A percentile compares a stretch with the other conserved stretches of the same genome.
These are phyloP conservation scores for Brettanomyces custersianus DNA, from an alignment of 805 yeast species.

Conservation along the genomic window DNA sequence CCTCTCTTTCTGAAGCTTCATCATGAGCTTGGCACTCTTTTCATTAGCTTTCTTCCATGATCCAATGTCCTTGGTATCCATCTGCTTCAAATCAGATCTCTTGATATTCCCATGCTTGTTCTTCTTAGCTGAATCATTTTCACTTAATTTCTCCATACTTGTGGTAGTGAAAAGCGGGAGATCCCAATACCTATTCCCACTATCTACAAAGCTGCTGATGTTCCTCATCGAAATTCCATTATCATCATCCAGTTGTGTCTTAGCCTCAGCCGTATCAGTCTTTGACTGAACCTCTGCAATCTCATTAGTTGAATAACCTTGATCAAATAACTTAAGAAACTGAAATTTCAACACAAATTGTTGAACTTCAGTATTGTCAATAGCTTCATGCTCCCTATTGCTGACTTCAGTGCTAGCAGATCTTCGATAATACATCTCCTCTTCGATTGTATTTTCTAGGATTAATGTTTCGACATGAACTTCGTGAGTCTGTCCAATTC, in stretches of 20 bases:
- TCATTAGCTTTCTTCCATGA: not conserved
- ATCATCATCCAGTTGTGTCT: too few species aligned
- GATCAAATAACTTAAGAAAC: constrained; percentile 31
- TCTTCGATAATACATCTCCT: constrained; percentile 46
- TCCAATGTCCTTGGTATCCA: not conserved
- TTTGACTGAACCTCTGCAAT: constrained; percentile 1
- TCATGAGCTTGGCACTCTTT: constrained; percentile 4
- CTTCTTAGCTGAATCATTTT: constrained; percentile 13
- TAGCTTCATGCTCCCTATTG: constrained; percentile 28
- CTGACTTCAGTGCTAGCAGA: constrained; percentile 11
- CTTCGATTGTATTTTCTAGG: constrained; percentile 54
- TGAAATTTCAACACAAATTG: constrained; percentile 42
- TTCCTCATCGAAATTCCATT: constrained; percentile 12
- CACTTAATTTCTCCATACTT: constrained; percentile 21
- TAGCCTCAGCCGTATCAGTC: too few species aligned
- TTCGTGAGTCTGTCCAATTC: constrained; percentile 60
- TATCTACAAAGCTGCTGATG: constrained; percentile 11
- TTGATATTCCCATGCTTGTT: constrained; percentile 1
- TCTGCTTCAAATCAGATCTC: not conserved
- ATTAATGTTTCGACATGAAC: constrained; percentile 65
- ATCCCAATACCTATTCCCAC: constrained; percentile 21
- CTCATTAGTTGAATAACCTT: constrained; percentile 10
- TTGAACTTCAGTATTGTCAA: constrained; percentile 53
- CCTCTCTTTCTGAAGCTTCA: not conserved
- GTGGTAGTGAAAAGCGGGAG: constrained; percentile 28